Conservation (phyloP, 306 rosid genomes). For the Ziziphus jujuba region DNA sequence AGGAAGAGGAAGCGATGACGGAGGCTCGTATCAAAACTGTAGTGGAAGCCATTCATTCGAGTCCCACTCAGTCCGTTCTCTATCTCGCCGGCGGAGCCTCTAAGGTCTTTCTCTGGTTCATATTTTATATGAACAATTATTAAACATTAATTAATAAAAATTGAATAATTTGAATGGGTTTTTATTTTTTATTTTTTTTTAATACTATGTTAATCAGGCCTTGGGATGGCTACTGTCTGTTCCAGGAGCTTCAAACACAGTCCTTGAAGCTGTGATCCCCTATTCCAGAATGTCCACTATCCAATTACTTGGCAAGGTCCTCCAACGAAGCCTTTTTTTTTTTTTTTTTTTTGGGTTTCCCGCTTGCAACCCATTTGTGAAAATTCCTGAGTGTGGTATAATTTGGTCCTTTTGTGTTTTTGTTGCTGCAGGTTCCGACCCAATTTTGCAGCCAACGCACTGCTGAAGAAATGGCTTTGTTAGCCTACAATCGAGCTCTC, state of each 20-base stretch:
- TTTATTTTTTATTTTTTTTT: no score
- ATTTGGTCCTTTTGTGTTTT: background rate
- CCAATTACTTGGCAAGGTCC: slow-evolving; percentile 79
- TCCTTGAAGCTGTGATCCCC: slow-evolving; percentile 82
- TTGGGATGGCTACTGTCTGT: slow-evolving; percentile 66
- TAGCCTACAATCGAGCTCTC: slow-evolving; percentile 94
- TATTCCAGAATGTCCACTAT: slow-evolving; percentile 66
- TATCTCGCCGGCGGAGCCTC: slow-evolving; percentile 83
- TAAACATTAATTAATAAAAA: background rate
- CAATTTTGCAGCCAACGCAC: slow-evolving; percentile 61
- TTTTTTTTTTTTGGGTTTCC: no score
- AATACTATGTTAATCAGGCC: slow-evolving; percentile 29
- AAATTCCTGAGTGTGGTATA: background rate
- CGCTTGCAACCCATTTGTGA: background rate
- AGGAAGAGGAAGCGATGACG: slow-evolving; percentile 34
- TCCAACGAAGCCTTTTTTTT: no score
- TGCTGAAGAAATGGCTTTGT: slow-evolving; percentile 80
- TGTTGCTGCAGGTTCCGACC: slow-evolving; percentile 57
- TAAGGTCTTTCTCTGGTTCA: slow-evolving; percentile 43
- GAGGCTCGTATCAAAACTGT: slow-evolving; percentile 47
- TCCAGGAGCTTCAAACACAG: slow-evolving; percentile 84
- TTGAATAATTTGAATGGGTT: slow-evolving; percentile 1
- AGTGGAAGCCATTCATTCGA: slow-evolving; percentile 71
- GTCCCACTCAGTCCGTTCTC: slow-evolving; percentile 66
- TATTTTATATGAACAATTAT: background rate